Conservation (phyloP, 2,329 filamentous ascomycete genomes). For the Shiraia sp. region DNA sequence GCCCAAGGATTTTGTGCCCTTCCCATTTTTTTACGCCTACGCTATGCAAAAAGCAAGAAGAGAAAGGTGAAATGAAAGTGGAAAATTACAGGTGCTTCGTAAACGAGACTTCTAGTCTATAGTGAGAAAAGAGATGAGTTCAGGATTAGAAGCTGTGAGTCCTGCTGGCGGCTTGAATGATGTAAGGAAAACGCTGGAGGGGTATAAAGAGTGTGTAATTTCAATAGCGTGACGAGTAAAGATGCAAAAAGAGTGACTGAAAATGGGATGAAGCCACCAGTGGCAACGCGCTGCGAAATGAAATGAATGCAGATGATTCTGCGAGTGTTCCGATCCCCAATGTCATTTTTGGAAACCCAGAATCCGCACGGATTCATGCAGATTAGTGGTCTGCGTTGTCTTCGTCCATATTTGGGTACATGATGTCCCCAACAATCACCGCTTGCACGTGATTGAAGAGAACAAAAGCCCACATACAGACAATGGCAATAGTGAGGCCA, state of each 20-base stretch:
- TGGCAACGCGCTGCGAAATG: not conserved
- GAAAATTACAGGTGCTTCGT: conserved; percentile 16
- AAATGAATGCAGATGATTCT: not conserved
- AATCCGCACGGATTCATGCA: not conserved
- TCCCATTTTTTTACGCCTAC: conserved; percentile 25
- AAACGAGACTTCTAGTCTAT: conserved; percentile 11
- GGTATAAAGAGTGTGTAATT: conserved; percentile 25
- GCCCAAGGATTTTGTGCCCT: conserved; percentile 17
- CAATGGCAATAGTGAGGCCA: conserved; percentile 55
- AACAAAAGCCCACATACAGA: conserved; percentile 61
- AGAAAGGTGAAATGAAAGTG: conserved; percentile 13
- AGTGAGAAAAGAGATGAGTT: conserved; percentile 11
- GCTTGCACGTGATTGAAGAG: conserved; percentile 56
- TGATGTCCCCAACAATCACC: conserved; percentile 56
- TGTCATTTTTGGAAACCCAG: too few species aligned
- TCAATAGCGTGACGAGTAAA: conserved; percentile 11
- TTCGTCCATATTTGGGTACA: conserved; percentile 63
- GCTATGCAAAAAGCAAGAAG: conserved; percentile 25
- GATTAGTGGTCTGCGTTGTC: conserved; percentile 50
- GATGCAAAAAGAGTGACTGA: conserved; percentile 16
- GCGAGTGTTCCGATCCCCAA: not conserved
- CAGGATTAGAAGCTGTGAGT: conserved; percentile 17
- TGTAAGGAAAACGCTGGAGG: conserved; percentile 3
- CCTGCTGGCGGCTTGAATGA: conserved; percentile 21
- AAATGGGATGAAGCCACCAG: conserved; percentile 1